Percentiles rank a stretch among this genome's conserved stretches.
phyloP scores from a whole-genome alignment of 768 basidiomycete genomes.

The Leccinum incarnatum region DNA sequence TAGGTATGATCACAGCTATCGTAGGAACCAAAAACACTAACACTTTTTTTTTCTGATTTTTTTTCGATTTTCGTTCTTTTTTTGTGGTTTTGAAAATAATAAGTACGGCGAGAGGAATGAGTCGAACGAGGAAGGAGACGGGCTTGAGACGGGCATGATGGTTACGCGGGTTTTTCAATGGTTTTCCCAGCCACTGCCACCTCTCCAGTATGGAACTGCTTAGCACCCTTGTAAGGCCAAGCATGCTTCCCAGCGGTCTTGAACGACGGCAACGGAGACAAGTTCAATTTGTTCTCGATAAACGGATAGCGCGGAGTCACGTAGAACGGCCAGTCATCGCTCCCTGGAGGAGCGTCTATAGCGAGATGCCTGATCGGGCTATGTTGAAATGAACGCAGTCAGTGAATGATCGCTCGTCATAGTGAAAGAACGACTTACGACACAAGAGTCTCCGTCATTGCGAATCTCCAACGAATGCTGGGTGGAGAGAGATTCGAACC shows the following conservation, averaged over 20 bases:
- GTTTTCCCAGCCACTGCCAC: neutral
- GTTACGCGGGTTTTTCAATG: neutral
- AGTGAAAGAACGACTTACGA: neutral
- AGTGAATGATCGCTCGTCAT: neutral
- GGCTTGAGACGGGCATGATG: neutral
- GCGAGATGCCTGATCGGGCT: neutral
- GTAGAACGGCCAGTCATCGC: neutral
- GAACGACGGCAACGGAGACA: neutral
- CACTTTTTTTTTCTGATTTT: neutral
- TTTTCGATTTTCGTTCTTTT: neutral
- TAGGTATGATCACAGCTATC: neutral
- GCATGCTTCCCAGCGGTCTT: neutral
- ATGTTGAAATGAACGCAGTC: neutral
- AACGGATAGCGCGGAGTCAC: neutral
- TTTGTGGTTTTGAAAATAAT: neutral
- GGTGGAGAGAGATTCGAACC: neutral
- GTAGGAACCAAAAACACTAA: neutral
- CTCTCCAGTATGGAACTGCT: neutral
- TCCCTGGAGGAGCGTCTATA: neutral
- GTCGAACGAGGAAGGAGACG: neutral
- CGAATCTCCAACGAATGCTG: neutral
- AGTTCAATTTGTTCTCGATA: neutral
- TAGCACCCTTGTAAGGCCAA: neutral
- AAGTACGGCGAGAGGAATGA: neutral
- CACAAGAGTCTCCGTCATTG: neutral